These are phyloP conservation scores for Podaxis sp. DNA, from an alignment of 768 basidiomycete genomes.

Conservation along the genomic window DNA sequence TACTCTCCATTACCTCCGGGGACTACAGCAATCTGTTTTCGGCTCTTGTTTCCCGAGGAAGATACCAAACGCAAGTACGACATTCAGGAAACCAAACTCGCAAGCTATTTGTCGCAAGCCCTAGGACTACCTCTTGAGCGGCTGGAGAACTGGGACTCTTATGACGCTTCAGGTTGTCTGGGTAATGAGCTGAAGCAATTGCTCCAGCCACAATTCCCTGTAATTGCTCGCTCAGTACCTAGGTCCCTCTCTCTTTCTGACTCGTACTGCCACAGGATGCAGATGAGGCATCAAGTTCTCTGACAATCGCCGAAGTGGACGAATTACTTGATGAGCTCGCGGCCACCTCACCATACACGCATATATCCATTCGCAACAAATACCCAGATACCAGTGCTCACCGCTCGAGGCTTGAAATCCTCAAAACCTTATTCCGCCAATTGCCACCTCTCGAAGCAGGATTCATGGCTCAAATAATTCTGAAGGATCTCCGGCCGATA, in stretches of 20 bases:
- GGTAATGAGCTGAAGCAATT: slow-evolving; percentile 60
- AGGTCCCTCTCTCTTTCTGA: background rate
- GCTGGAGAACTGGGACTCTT: slow-evolving; percentile 38
- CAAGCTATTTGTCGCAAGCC: slow-evolving; percentile 46
- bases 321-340: slow-evolving; percentile 74
- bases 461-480: slow-evolving; percentile 81
- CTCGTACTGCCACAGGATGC: slow-evolving; percentile 19
- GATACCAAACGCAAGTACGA: slow-evolving; percentile 69
- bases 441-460: slow-evolving; percentile 64
- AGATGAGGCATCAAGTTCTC: slow-evolving; percentile 31
- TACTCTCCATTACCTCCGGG: slow-evolving; percentile 49
- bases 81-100: slow-evolving; percentile 65
- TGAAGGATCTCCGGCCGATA: slow-evolving; percentile 82
- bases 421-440: slow-evolving; percentile 56
- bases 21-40: slow-evolving; percentile 61
- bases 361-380: slow-evolving; percentile 38
- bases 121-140: slow-evolving; percentile 35
- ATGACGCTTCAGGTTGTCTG: slow-evolving; percentile 59
- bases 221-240: slow-evolving; percentile 20
- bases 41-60: slow-evolving; percentile 83
- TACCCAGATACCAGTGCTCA: slow-evolving; percentile 17
- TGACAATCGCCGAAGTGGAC: slow-evolving; percentile 55
- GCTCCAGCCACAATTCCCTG: slow-evolving; percentile 38
- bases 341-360: slow-evolving; percentile 59
- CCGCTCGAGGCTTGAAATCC: slow-evolving; percentile 33